Base-by-base conservation (phyloP, 495 filamentous ascomycete species). In the Tetracladium setigerum region DNA sequence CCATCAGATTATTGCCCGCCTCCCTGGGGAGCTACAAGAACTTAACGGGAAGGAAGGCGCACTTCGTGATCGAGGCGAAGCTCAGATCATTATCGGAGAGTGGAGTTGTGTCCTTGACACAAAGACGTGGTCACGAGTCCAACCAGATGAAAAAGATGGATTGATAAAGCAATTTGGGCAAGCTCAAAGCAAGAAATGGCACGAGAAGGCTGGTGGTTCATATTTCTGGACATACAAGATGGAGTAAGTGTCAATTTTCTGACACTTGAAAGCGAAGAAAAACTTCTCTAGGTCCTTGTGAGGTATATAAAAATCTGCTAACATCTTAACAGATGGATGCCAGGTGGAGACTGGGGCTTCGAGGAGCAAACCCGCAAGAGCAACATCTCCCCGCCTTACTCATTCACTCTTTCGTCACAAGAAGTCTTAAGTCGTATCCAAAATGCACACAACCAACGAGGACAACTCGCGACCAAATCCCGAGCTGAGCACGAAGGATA, bases 171-270 rank as follows among this genome's bases (percentile, higher is more conserved):
- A 56, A 18, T 79, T 81, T 48, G 74, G 74, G 24, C 59, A 64
- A 30, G 65, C 61, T 1, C 66, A 80, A 51, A 62, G 53, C 33
- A 50, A 58, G 15, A 61, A 58, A 32, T 79, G 66, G 63, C 64
- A 69, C 44, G 31, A 62, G 14, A 56, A 60, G n/a, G 53, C 67
- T 7, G 70, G 69, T 31, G 76, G 72, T 13, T 57, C 60, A 4
- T 74, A 66, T 41, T 78, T 79, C 57, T 79, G 72, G 69, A 76
- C 73, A 0, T 71, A 61, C 31, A 76, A 73, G 46, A 76, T 77
- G 70, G 61, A 72, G 51, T 27, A 27, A 27, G 22, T 27, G 22
- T 7, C 3, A 27, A 3, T 7, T 27, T 3, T 27, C 3, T 7
- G 22, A 27, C 7, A 27, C 22, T 27, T 27, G 7, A 3, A 27